Evolutionary conservation across 768 basidiomycete species (phyloP), one percentile per base, ranked within the genome.

Genomic region (Gloeostereum incarnatum): DNA sequence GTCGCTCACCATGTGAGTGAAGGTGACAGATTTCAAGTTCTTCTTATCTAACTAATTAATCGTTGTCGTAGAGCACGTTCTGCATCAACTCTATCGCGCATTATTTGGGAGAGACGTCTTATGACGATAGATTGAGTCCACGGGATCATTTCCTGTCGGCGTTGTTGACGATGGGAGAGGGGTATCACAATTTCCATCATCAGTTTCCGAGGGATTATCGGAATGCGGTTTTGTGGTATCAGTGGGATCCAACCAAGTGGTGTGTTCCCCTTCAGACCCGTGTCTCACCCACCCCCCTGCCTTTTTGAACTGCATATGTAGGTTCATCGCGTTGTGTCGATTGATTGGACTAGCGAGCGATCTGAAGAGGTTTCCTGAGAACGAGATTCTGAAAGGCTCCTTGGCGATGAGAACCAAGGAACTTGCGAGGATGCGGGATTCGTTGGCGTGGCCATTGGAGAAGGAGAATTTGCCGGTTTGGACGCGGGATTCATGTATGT

Each of bases 251-350:
- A 3, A 79, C 78, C 35, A 78, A 80, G 52, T 78, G 77, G 73
- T n/a, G n/a, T n/a, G n/a, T n/a, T n/a, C n/a, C n/a, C n/a, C n/a
- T n/a, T n/a, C n/a, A n/a, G n/a, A n/a, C n/a, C n/a, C n/a, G n/a
- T 9, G 4, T 7, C 16, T 4, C 9, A 61, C 53, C 40, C 46
- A 51, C 39, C 64, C 10, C 23, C n/a, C 16, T 36, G 8, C 89
- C 92, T 56, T 91, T 90, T 51, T 88, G 92, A 54, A 89, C 89
- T 3, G 92, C 91, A 3, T 92, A 94, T n/a, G n/a, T 62, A 93
- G 91, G 92, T 92, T 96, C 65, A 96, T 96, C 52, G 75, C 68
- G 14, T 45, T 64, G 27, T 81, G 78, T 48, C 68, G 66, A 16
- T 43, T 54, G 34, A 35, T 88, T 20, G 81, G 88, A 3, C 60